Percentiles rank a stretch among this genome's conserved stretches.
Evolutionary conservation across 495 filamentous ascomycete genomes (phyloP).

Genomic region (Podospora appendiculata): DNA sequence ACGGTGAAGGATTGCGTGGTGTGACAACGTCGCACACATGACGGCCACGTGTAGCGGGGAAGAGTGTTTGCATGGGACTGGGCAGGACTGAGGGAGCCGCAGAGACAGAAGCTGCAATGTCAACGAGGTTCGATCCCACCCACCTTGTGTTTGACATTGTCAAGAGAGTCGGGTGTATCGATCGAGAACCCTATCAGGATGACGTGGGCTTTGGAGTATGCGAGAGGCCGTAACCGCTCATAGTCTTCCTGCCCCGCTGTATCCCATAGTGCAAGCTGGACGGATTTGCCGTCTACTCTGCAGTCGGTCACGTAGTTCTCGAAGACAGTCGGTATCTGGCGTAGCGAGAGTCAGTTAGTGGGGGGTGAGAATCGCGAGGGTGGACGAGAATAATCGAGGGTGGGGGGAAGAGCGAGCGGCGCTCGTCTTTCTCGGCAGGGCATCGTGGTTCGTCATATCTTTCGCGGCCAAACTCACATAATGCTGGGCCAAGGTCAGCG

Average conservation of each 20-base stretch:
- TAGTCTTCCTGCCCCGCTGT: constrained; percentile 99
- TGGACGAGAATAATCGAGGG: too few species aligned
- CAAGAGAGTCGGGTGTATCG: constrained; percentile 91
- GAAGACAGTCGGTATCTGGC: constrained; percentile 94
- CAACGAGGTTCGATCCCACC: constrained; percentile 17
- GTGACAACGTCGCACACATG: not conserved
- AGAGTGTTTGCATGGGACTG: too few species aligned
- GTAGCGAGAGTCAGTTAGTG: not conserved
- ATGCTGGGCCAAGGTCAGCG: constrained; percentile 38
- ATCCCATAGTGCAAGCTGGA: constrained; percentile 98
- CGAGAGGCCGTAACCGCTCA: constrained; percentile 86
- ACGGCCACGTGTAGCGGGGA: not conserved
- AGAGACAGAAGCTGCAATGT: not conserved
- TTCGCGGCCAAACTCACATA: constrained; percentile 49
- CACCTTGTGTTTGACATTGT: constrained; percentile 98
- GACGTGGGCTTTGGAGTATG: constrained; percentile 96
- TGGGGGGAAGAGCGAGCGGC: not conserved
- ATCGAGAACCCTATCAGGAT: constrained; percentile 94
- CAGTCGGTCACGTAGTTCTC: constrained; percentile 99
- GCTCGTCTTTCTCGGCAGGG: not conserved
- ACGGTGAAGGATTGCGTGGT: not conserved
- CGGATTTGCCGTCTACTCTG: constrained; percentile 93
- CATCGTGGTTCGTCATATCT: too few species aligned
- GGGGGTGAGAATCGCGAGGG: not conserved
- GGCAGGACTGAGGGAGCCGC: not conserved